phyloP scores from a whole-genome alignment of 169 alveolate genomes.

The Plasmodium relictum region DNA sequence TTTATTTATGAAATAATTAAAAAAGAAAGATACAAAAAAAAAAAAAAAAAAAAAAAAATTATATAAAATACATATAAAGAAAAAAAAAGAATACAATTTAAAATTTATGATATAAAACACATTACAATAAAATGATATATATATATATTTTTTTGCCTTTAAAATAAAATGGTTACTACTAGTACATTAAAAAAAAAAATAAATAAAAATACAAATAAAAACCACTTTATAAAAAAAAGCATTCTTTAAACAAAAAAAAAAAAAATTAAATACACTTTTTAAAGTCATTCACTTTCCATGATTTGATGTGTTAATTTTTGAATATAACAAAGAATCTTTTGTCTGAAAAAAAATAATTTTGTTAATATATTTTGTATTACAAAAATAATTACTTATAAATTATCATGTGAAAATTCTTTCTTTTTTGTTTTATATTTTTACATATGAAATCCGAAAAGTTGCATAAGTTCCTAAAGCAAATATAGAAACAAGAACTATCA shows the following conservation, averaged over 20 bases:
- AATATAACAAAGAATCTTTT: conserved; percentile 60
- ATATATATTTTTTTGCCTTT: neutral
- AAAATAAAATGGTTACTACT: neutral
- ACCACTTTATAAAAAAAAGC: neutral
- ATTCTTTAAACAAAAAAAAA: conserved; percentile 29
- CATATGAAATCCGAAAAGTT: conserved; percentile 29
- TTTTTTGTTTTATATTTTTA: conserved; percentile 16
- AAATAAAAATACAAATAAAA: neutral
- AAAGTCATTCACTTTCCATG: conserved; percentile 17
- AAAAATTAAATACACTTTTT: neutral
- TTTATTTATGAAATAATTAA: too few relatives aligned
- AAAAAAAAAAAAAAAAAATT: too few relatives aligned
- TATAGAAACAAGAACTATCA: conserved; percentile 22
- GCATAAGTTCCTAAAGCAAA: conserved; percentile 62
- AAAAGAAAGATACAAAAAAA: too few relatives aligned
- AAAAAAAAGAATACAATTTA: too few relatives aligned
- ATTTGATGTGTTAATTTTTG: conserved; percentile 63
- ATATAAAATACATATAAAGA: too few relatives aligned
- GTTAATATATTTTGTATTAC: neutral
- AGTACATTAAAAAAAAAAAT: neutral
- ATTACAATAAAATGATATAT: too few relatives aligned
- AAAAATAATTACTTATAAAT: neutral
- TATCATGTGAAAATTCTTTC: neutral
- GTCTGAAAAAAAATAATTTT: conserved; percentile 16
- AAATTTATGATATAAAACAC: too few relatives aligned